Evolutionary conservation across 2,329 filamentous ascomycete genomes (phyloP).

Genomic region (Sordariomycetes sp.): DNA sequence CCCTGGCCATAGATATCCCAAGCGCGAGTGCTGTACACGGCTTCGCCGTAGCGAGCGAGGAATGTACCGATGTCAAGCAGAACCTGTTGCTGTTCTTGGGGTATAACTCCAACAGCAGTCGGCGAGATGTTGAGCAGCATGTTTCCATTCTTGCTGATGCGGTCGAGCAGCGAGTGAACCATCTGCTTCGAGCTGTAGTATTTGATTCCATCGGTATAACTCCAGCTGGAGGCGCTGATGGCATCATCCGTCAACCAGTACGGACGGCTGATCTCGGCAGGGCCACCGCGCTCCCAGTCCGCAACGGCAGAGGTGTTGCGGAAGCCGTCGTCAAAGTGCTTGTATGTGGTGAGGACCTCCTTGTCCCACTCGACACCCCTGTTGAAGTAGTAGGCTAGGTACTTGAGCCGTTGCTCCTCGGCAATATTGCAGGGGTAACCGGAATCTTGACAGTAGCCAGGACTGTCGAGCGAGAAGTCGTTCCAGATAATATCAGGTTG

Average conservation of each 20-base stretch:
- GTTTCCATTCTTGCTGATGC: neutral
- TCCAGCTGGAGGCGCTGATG: constrained; percentile 9
- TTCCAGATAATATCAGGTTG: constrained; percentile 10
- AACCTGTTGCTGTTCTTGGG: constrained; percentile 6
- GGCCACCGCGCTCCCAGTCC: constrained; percentile 9
- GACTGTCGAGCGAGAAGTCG: constrained; percentile 9
- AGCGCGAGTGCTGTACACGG: constrained; percentile 6
- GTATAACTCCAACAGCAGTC: constrained; percentile 17
- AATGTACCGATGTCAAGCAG: constrained; percentile 6
- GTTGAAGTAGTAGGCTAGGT: constrained; percentile 9
- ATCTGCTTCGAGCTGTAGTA: constrained; percentile 8
- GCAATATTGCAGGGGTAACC: constrained; percentile 6
- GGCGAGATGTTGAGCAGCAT: constrained; percentile 44
- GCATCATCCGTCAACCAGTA: constrained; percentile 10
- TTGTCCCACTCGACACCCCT: constrained; percentile 8
- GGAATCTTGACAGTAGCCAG: constrained; percentile 6
- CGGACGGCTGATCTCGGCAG: constrained; percentile 7
- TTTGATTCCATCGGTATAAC: constrained; percentile 8
- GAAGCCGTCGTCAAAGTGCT: constrained; percentile 8
- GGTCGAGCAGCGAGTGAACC: neutral
- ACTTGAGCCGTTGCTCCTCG: constrained; percentile 7
- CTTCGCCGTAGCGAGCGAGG: constrained; percentile 6
- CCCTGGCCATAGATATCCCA: constrained; percentile 10
- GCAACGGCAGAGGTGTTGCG: constrained; percentile 8
- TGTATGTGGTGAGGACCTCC: constrained; percentile 10